phyloP scores from a whole-genome alignment of 108 stramenopile species.

The Parietichytrium sp. region DNA sequence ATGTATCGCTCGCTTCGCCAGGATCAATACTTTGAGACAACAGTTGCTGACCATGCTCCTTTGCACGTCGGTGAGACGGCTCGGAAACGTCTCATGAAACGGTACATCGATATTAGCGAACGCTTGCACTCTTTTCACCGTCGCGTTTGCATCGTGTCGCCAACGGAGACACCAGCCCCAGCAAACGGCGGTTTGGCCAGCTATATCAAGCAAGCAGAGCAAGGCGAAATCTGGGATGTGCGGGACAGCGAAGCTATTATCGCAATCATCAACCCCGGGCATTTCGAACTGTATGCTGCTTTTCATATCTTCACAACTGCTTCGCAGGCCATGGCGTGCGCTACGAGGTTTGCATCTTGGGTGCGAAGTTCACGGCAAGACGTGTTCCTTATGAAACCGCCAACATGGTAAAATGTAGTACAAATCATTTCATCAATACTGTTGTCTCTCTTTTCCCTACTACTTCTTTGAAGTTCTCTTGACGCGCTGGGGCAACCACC shows the following conservation, averaged over 20 bases:
- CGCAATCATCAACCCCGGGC: conserved; percentile 4
- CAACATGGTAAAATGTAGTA: conserved; percentile 16
- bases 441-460: too few relatives aligned
- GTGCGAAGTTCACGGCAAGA: background rate
- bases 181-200: background rate
- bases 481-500: too few relatives aligned
- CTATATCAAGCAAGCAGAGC: background rate
- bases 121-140: background rate
- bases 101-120: background rate
- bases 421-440: too few relatives aligned
- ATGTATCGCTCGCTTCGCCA: conserved; percentile 1
- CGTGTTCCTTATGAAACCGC: background rate
- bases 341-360: background rate
- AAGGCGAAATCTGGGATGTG: conserved; percentile 22
- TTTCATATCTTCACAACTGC: conserved; percentile 29
- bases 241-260: conserved; percentile 8
- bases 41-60: background rate
- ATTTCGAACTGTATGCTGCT: background rate
- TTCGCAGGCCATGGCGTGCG: conserved; percentile 29
- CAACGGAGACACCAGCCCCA: background rate
- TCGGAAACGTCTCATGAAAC: background rate
- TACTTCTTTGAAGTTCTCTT: too few relatives aligned
- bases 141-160: background rate
- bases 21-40: conserved; percentile 22
- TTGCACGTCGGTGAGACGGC: background rate